These are phyloP conservation scores for Suillus sp. DNA, from an alignment of 768 basidiomycete genomes.

Conservation along the genomic window DNA sequence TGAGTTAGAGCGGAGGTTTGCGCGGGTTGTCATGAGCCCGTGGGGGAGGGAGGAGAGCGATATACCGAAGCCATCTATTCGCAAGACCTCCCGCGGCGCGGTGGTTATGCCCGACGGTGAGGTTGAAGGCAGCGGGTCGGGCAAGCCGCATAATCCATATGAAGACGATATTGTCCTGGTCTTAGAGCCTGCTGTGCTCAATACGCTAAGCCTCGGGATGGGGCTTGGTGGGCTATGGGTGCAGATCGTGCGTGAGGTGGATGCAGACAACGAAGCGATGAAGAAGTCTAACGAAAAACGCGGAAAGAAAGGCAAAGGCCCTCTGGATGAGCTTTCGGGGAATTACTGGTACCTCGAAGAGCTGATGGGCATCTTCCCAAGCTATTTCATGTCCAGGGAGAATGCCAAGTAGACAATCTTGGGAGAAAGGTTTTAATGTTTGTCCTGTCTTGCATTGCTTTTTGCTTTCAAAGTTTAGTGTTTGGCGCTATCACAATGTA, in stretches of 20 bases:
- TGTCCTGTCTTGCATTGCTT: neutral
- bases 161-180: slow-evolving; percentile 63
- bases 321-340: slow-evolving; percentile 25
- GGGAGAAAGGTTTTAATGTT: neutral
- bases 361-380: slow-evolving; percentile 52
- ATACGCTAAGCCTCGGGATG: slow-evolving; percentile 39
- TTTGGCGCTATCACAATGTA: neutral
- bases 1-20: slow-evolving; percentile 48
- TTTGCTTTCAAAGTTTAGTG: slow-evolving; percentile 4
- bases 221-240: slow-evolving; percentile 69
- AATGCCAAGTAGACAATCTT: slow-evolving; percentile 8
- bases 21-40: slow-evolving; percentile 54
- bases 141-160: slow-evolving; percentile 48
- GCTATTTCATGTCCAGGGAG: slow-evolving; percentile 44
- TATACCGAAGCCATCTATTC: slow-evolving; percentile 39
- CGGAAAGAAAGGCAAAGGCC: slow-evolving; percentile 31
- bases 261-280: slow-evolving; percentile 2
- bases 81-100: slow-evolving; percentile 39
- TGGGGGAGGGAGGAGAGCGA: slow-evolving; percentile 50
- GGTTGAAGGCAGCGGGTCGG: slow-evolving; percentile 11
- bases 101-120: slow-evolving; percentile 30
- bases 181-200: slow-evolving; percentile 46
- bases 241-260: slow-evolving; percentile 52
- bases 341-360: slow-evolving; percentile 65
- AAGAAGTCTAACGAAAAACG: slow-evolving; percentile 12